Base-by-base conservation (phyloP, 2,329 filamentous ascomycete genomes). In the Colletotrichum sansevieriae region DNA sequence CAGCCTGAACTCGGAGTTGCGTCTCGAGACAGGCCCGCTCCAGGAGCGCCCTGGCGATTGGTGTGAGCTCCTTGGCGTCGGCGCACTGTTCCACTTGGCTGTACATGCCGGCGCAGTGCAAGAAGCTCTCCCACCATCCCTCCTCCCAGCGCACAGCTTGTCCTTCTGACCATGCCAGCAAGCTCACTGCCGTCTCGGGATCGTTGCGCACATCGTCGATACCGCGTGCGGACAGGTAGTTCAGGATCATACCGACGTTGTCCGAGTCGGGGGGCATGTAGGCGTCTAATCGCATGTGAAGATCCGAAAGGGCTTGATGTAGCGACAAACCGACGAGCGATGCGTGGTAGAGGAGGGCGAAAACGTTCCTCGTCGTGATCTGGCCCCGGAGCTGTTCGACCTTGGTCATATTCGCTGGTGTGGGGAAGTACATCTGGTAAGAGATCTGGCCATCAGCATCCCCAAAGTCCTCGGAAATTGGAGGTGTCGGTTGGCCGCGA, bases 361-460 rank as follows among this genome's bases (percentile, higher is more conserved):
- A 88, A 51, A 92, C 86, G 73, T 92, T 93, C 20, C 91, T 86
- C 1, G 90, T 90, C 0, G 90, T 90, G 54, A 92, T 83, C 71
- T 90, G 88, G 71, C 91, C 83, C 1, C 88, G 82, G 1, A 85
- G 81, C 62, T 84, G 84, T 47, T 84, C 85, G 18, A 77, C 77
- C 74, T 78, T 84, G 72, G 74, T 83, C 44, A 85, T 73, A 43
- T 85, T 82, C 2, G 82, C 71, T 0, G 88, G 88, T 0, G 88
- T 83, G 0, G 89, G 84, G 68, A 92, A 90, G 78, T 86, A 88
- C 76, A 92, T 86, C 73, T 90, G 85, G 67, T 89, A 89, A 2
- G 84, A 86, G 49, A 89, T 85, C 71, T 86, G 84, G 2, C 85
- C 86, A 68, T 88, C 85, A 6, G 80, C 73, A 18, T 85, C 82